These are phyloP conservation scores for Xylariaceae sp. DNA, from an alignment of 2,329 filamentous ascomycete genomes.

Conservation along the genomic window DNA sequence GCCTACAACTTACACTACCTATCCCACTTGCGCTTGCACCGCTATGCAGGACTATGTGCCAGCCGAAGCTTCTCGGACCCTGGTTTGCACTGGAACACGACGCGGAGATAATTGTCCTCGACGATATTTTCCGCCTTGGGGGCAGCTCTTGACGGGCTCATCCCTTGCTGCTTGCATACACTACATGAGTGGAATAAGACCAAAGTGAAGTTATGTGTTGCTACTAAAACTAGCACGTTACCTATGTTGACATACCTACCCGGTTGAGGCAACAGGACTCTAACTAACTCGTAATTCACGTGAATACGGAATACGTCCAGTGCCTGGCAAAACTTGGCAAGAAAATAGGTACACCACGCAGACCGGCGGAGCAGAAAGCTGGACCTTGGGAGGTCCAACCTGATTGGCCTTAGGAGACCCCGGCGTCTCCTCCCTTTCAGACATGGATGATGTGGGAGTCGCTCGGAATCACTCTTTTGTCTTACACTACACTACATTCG, in stretches of 20 bases:
- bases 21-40: too few relatives aligned
- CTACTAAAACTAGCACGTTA: too few relatives aligned
- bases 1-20: too few relatives aligned
- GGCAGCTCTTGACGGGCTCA: too few relatives aligned
- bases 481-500: conserved; percentile 1
- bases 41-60: not conserved
- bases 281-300: not conserved
- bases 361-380: conserved; percentile 10
- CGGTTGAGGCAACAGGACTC: not conserved
- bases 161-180: too few relatives aligned
- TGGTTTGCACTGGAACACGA: not conserved
- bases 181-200: too few relatives aligned
- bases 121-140: too few relatives aligned
- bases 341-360: not conserved
- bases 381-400: conserved; percentile 8
- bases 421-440: conserved; percentile 10
- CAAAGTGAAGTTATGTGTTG: too few relatives aligned
- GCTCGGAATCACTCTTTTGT: conserved; percentile 7
- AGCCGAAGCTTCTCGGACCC: conserved; percentile 16
- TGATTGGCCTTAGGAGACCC: conserved; percentile 9
- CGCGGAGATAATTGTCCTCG: too few relatives aligned
- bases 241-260: not conserved
- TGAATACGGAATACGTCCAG: conserved; percentile 15
- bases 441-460: conserved; percentile 10
- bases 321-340: conserved; percentile 6